These are phyloP conservation scores for Scedosporium apiospermum DNA, from an alignment of 2,329 filamentous ascomycete genomes.

Conservation along the genomic window DNA sequence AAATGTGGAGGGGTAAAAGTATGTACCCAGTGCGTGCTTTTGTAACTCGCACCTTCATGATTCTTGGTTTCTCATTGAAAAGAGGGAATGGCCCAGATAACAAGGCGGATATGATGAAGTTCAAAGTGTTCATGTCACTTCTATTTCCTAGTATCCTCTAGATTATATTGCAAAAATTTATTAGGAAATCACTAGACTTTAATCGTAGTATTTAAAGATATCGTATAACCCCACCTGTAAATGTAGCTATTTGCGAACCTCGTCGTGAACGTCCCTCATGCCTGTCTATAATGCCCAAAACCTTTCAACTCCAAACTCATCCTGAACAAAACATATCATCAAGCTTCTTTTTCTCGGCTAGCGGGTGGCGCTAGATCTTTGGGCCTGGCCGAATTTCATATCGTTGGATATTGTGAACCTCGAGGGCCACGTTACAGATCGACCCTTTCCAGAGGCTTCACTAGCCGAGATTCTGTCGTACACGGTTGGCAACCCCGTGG, in stretches of 20 bases:
- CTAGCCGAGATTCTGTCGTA: conserved; percentile 56
- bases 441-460: background rate
- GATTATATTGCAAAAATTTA: background rate
- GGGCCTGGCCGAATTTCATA: background rate
- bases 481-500: conserved; percentile 49
- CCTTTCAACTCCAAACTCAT: background rate
- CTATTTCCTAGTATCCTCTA: background rate
- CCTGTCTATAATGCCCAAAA: background rate
- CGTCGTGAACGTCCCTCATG: background rate
- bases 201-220: background rate
- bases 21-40: background rate
- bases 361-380: background rate
- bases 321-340: background rate
- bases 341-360: background rate
- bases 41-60: background rate
- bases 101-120: no score
- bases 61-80: background rate
- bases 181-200: background rate
- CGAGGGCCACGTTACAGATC: background rate
- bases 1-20: background rate
- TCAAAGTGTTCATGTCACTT: no score
- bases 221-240: background rate
- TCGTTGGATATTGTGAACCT: background rate
- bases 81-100: no score
- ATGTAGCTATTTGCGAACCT: no score